Conservation (phyloP, 2,329 filamentous ascomycete species). For the Tolypocladium pustulatum region DNA sequence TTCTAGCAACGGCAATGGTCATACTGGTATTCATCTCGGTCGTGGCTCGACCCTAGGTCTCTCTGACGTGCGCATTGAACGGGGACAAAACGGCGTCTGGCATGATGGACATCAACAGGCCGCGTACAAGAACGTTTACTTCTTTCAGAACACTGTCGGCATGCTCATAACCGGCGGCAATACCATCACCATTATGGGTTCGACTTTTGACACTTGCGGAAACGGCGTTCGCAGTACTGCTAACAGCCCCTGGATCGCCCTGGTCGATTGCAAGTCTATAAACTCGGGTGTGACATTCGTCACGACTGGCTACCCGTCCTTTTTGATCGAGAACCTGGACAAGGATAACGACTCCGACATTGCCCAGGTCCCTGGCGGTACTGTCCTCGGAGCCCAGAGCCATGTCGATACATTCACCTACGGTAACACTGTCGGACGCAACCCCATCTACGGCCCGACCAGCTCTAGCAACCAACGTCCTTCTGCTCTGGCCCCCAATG, state of each 20-base stretch:
- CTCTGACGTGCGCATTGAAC: slow-evolving; percentile 28
- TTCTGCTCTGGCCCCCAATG: slow-evolving; percentile 22
- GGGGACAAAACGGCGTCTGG: slow-evolving; percentile 31
- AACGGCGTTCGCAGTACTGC: slow-evolving; percentile 24
- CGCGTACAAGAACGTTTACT: slow-evolving; percentile 31
- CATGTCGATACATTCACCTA: slow-evolving; percentile 30
- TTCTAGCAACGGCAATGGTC: slow-evolving; percentile 23
- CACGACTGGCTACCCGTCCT: slow-evolving; percentile 26
- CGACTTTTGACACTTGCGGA: slow-evolving; percentile 29
- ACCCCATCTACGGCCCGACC: slow-evolving; percentile 27
- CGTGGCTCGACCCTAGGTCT: slow-evolving; percentile 30
- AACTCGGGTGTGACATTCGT: slow-evolving; percentile 30
- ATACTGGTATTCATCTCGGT: slow-evolving; percentile 29
- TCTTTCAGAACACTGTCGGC: slow-evolving; percentile 29
- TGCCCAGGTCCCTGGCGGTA: slow-evolving; percentile 19
- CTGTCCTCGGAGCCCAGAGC: slow-evolving; percentile 15
- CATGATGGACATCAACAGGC: slow-evolving; percentile 32
- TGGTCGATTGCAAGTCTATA: slow-evolving; percentile 28
- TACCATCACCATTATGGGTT: slow-evolving; percentile 27
- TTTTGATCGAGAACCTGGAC: slow-evolving; percentile 31
- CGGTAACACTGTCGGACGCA: slow-evolving; percentile 28
- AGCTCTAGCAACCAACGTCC: slow-evolving; percentile 21
- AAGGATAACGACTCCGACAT: slow-evolving; percentile 28
- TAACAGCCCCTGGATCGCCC: slow-evolving; percentile 27
- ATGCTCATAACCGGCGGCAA: slow-evolving; percentile 18